Base-by-base conservation (phyloP, 441 rosid genomes). In the Geranium incanum region DNA sequence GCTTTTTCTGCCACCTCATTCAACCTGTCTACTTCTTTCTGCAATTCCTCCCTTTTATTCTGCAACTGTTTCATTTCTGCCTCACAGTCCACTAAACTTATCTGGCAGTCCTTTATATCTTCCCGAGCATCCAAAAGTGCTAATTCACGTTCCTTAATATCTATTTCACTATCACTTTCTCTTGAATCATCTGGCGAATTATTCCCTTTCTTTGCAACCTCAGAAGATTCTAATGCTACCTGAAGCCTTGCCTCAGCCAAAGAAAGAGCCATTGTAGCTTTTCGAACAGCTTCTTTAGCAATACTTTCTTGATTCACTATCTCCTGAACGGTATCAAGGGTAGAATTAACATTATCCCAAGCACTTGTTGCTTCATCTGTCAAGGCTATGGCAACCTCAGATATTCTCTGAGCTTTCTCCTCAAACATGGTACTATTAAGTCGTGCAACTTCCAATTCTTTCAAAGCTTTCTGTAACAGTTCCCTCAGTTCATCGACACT, bases 371-470 rank as follows among this genome's bases (percentile, higher is more conserved):
- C 95, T 76, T 90, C 84, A 68, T 95, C 99, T 83, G 90, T 92
- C 83, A 88, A 81, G 16, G 93, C 84, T 38, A 95, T 92, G 16
- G 99, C 97, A 74, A 86, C 70, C 83, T 95, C 99, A 5, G 99
- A 87, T 75, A 95, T 86, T 67, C 81, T 74, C 77, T 87, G 97
- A 70, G 99, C 99, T 83, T 89, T 92, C 69, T 92, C 97, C 87
- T 95, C 97, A 68, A 90, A 92, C 80, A 87, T 73, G 57, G 86
- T 81, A 72, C 99, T 92, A 74, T 90, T 95, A 72, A 85, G 80
- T 75, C 83, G 73, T 36, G 96, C 96, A 84, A 80, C 88, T 76
- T 89, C 97, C 83, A 95, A 74, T 57, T 92, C 93, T 76, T 78
- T 85, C 71, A 50, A 69, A 9, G 91, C 89, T 80, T 77, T 87